These are phyloP conservation scores for Dothiorella sarmentorum DNA, from an alignment of 2,329 filamentous ascomycete genomes.

Conservation along the genomic window DNA sequence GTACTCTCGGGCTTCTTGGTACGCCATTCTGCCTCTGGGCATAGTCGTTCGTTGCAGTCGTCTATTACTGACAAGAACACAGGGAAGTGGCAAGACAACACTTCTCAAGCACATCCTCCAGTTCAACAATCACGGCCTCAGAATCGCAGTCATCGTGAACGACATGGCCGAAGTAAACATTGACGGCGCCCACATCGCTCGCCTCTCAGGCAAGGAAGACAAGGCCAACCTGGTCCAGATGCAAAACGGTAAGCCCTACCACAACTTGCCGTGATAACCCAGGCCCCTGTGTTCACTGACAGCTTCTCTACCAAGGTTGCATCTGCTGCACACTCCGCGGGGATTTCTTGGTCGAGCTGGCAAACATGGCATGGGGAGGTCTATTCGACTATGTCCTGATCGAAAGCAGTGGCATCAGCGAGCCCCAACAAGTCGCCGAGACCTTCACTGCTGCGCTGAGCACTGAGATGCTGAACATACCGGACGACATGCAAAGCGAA, in stretches of 20 bases:
- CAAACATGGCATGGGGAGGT: constrained; percentile 58
- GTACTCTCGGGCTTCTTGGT: constrained; percentile 60
- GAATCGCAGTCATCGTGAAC: constrained; percentile 70
- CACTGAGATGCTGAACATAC: constrained; percentile 47
- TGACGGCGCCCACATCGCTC: constrained; percentile 59
- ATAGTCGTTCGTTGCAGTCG: too few species aligned
- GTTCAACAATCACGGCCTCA: constrained; percentile 60
- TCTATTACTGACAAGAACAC: background rate
- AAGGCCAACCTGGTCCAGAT: constrained; percentile 65
- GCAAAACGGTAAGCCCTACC: constrained; percentile 48
- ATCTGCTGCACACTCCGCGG: constrained; percentile 74
- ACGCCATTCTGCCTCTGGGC: constrained; percentile 20
- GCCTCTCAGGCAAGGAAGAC: constrained; percentile 39
- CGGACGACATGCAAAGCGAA: constrained; percentile 41
- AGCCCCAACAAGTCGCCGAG: constrained; percentile 71
- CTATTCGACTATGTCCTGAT: constrained; percentile 70
- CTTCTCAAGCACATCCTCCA: constrained; percentile 66
- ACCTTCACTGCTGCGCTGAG: constrained; percentile 59
- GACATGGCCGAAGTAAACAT: constrained; percentile 63
- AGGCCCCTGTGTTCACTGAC: background rate
- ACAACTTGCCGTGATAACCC: background rate
- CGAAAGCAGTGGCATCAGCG: constrained; percentile 69
- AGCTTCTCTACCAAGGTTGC: constrained; percentile 45
- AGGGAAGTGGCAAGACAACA: constrained; percentile 70
- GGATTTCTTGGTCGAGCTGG: constrained; percentile 67